A percentile compares a stretch with the other conserved stretches of the same genome.
These are phyloP conservation scores for Dioscorea alata DNA, from an alignment of 106 monocot genomes.

Conservation along the genomic window DNA sequence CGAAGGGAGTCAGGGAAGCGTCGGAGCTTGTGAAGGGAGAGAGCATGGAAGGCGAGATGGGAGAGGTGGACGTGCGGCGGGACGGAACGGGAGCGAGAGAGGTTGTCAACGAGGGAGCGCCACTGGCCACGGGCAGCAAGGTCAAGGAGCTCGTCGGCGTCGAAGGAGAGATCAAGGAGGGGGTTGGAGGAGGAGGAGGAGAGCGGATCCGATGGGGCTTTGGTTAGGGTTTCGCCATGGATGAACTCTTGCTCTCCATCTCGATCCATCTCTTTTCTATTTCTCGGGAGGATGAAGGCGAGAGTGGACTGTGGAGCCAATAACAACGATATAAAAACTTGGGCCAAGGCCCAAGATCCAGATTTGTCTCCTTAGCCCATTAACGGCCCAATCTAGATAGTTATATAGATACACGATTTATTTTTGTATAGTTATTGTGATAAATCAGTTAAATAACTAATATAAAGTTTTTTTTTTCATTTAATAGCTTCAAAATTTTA, in stretches of 20 bases:
- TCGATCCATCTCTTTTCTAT: background rate
- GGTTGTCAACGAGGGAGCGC: slow-evolving; percentile 55
- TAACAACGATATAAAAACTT: too few species aligned
- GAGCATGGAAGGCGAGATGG: slow-evolving; percentile 53
- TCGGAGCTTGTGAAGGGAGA: slow-evolving; percentile 68
- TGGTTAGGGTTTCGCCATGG: background rate
- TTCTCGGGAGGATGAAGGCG: too few species aligned
- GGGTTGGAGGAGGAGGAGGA: slow-evolving; percentile 16
- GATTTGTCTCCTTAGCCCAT: too few species aligned
- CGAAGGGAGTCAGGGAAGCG: slow-evolving; percentile 50
- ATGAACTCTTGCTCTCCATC: background rate
- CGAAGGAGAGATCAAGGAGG: slow-evolving; percentile 35
- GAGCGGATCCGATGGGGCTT: slow-evolving; percentile 21
- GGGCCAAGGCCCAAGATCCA: too few species aligned
- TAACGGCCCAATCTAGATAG: too few species aligned
- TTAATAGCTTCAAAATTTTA: too few species aligned
- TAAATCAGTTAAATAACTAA: too few species aligned
- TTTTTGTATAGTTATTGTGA: too few species aligned
- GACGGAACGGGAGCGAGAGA: slow-evolving; percentile 32
- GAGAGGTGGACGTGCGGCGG: slow-evolving; percentile 70
- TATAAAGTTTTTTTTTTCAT: too few species aligned
- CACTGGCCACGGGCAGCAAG: slow-evolving; percentile 58
- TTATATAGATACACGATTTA: too few species aligned
- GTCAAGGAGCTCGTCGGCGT: slow-evolving; percentile 38
- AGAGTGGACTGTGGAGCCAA: too few species aligned